Percentiles rank a stretch among this genome's conserved stretches.
These are phyloP conservation scores for Tylopilus sp. DNA, from an alignment of 1,284 basidiomycete genomes.

Conservation along the genomic window DNA sequence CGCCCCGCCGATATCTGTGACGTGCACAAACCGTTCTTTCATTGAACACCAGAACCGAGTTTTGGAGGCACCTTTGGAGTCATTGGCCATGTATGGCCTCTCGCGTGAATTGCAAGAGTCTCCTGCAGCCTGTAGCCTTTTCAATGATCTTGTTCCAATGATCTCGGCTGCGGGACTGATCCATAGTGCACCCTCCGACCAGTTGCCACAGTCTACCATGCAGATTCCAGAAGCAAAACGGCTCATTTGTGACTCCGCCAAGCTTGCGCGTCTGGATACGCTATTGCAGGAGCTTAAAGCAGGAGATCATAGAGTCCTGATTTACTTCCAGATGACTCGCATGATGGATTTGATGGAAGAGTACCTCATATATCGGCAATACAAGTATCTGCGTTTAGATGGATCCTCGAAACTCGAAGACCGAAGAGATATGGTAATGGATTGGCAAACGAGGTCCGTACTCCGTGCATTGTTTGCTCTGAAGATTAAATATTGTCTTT, in stretches of 20 bases:
- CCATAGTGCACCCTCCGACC: conserved; percentile 62
- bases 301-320: conserved; percentile 89
- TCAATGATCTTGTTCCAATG: conserved; percentile 55
- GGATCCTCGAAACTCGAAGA: conserved; percentile 96
- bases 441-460: conserved; percentile 94
- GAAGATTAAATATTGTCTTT: conserved; percentile 6
- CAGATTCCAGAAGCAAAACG: conserved; percentile 94
- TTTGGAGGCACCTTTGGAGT: conserved; percentile 66
- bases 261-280: conserved; percentile 87
- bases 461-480: conserved; percentile 7
- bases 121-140: conserved; percentile 48
- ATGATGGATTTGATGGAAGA: conserved; percentile 99
- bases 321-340: conserved; percentile 99
- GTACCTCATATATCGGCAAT: conserved; percentile 96
- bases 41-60: conserved; percentile 65
- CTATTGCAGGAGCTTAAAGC: conserved; percentile 91
- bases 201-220: conserved; percentile 84
- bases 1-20: conserved; percentile 78
- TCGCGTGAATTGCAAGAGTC: conserved; percentile 68
- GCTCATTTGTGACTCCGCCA: conserved; percentile 95
- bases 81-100: conserved; percentile 83
- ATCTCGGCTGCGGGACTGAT: conserved; percentile 72
- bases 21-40: conserved; percentile 78
- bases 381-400: conserved; percentile 96
- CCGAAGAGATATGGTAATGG: conserved; percentile 97